Evolutionary conservation across 305 asterid species (phyloP), one percentile per base, ranked within the genome.

Genomic region (Vinca major): DNA sequence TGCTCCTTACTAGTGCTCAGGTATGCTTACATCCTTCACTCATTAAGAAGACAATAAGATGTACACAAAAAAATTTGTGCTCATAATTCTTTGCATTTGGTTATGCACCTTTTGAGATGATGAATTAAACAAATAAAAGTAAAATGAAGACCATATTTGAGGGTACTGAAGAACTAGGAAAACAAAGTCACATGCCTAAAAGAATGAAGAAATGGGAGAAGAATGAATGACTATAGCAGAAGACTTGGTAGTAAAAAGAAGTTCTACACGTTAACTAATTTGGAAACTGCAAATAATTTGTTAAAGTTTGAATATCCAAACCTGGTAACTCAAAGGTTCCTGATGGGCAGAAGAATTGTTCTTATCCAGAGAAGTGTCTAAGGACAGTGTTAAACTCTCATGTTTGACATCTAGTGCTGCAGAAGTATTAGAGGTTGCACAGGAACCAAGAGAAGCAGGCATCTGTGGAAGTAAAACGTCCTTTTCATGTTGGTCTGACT

Each of bases 241-340:
- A 54, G 10, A 20, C 67, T 36, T 56, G 49, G 36, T 52, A 12
- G 58, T 57, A 26, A 40, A 8, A 20, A 60, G 41, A 36, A 36
- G 21, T 60, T 12, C 20, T 37, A 8, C 11, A 16, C 3, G 19
- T n/a, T 12, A 58, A 53, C 1, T 17, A 19, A 52, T 4, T 53
- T 11, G n/a, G 7, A 47, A 36, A 36, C 7, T 58, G 54, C 54
- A 40, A 68, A 51, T 66, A 72, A 61, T 44, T 40, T 13, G 57
- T 52, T 54, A 60, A 63, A 63, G 51, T 64, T 72, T 62, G 66
- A 74, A 73, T 68, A 71, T 56, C 71, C 86, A 67, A 78, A 91
- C 99, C 98, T 86, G 90, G 55, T 71, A 71, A 72, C 55, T 51
- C 74, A 66, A 62, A 67, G 43, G 68, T 68, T 73, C 84, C 68